Base-by-base conservation (phyloP, 2,329 filamentous ascomycete genomes). In the Emergomyces pasteurianus region DNA sequence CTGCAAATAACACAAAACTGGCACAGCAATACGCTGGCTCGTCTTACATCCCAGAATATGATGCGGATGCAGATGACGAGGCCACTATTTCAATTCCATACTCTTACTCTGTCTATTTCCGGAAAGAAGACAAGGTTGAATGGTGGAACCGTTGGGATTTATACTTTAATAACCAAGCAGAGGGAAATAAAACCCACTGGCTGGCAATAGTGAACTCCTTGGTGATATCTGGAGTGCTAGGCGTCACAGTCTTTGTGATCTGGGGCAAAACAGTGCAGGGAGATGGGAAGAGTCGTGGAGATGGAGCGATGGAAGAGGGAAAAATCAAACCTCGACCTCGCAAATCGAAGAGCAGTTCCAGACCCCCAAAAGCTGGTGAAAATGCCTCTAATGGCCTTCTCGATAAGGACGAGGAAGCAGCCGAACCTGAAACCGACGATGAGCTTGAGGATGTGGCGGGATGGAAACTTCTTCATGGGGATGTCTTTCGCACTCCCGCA, bases 91-190 rank as follows among this genome's bases (percentile, higher is more conserved):
- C 81, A 1, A 86, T 95, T 58, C 89, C 90, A 0, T 95, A 92
- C 74, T 89, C 89, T 0, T 96, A 95, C 75, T 92, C 90, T 2
- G 87, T 95, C 16, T 95, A 94, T 74, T 96, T 91, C 77, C 86
- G 89, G 58, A 88, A 95, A 71, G 89, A 95, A 63, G 83, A 86
- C 49, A 83, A 81, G 23, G 79, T 95, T 58, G 89, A 94, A 65
- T 96, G 91, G 91, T 79, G 81, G 61, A 89, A 86, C 67, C 83
- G 90, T 60, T 96, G 91, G 90, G 89, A 95, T 68, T 77, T 92
- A 60, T 95, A 95, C 73, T 95, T 95, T 75, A 88, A 88, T 62
- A 91, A 92, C 72, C 89, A 94, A 70, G 87, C 90, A 61, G 89
- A 92, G 66, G 88, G 88, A 53, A 86, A 84, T 31, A 86, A 85